Evolutionary conservation across 2,329 filamentous ascomycete genomes (phyloP).

Genomic region (Aspergillus neotritici): DNA sequence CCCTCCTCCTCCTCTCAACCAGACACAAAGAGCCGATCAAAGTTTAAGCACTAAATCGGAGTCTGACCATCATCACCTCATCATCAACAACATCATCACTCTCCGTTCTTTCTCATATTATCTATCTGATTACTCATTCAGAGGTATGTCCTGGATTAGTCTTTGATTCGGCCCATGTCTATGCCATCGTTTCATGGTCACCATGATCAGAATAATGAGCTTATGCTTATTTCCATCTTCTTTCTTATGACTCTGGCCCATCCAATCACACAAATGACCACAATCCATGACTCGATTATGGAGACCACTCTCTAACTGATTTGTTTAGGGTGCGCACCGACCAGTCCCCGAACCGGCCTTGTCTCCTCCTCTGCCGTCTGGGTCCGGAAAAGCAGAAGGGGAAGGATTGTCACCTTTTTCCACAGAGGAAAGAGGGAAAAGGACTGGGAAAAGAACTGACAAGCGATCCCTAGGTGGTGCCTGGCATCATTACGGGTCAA

Average conservation of each 20-base stretch:
- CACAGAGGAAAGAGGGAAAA: constrained; percentile 5
- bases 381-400: background rate
- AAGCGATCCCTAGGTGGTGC: constrained; percentile 13
- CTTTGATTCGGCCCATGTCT: too few species aligned
- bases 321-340: constrained; percentile 25
- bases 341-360: constrained; percentile 15
- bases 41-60: constrained; percentile 8
- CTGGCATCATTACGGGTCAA: constrained; percentile 17
- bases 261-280: too few species aligned
- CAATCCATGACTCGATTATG: background rate
- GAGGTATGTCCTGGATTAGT: too few species aligned
- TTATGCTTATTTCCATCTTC: too few species aligned
- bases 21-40: background rate
- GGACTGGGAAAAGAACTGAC: constrained; percentile 9
- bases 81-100: too few species aligned
- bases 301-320: constrained; percentile 24
- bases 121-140: too few species aligned
- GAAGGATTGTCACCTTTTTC: too few species aligned
- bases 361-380: constrained; percentile 21
- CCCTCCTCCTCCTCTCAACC: background rate
- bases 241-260: too few species aligned
- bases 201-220: too few species aligned
- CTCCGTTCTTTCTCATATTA: too few species aligned
- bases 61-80: too few species aligned
- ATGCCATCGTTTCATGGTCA: too few species aligned